Evolutionary conservation across 2,329 filamentous ascomycete species (phyloP).

Genomic region (Grosmannia penicillata): DNA sequence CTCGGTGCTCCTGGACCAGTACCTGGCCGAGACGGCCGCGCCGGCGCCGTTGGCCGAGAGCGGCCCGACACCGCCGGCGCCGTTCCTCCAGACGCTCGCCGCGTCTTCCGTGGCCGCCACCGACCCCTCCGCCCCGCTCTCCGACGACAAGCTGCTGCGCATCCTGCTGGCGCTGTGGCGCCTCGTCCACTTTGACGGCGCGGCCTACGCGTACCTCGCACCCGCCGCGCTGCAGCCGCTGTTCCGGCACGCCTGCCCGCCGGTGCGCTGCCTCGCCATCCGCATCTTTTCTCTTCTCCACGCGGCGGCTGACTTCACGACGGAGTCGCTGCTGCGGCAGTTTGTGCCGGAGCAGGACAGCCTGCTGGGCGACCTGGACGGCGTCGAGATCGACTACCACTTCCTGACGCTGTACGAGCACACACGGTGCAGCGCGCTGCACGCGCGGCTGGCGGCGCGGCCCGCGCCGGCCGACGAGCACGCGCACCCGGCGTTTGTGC

Average conservation of each 20-base stretch:
- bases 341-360: conserved; percentile 47
- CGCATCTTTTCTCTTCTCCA: conserved; percentile 68
- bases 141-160: conserved; percentile 15
- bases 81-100: not conserved
- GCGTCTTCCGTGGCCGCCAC: not conserved
- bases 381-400: conserved; percentile 58
- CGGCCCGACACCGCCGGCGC: not conserved
- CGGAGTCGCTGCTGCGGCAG: conserved; percentile 54
- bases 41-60: conserved; percentile 1
- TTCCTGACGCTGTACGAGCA: conserved; percentile 51
- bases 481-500: conserved; percentile 7
- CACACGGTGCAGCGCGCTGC: conserved; percentile 30
- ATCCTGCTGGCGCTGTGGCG: conserved; percentile 60
- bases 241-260: conserved; percentile 42
- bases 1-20: conserved; percentile 49
- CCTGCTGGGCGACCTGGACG: conserved; percentile 62
- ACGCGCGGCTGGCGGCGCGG: conserved; percentile 25
- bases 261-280: conserved; percentile 67
- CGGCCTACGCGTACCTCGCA: conserved; percentile 46
- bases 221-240: conserved; percentile 54
- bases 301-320: conserved; percentile 63
- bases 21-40: conserved; percentile 16
- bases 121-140: not conserved
- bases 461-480: conserved; percentile 2
- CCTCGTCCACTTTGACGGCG: conserved; percentile 61